Base-by-base conservation (phyloP, 345 rosid genomes). In the Raphanus sativus region DNA sequence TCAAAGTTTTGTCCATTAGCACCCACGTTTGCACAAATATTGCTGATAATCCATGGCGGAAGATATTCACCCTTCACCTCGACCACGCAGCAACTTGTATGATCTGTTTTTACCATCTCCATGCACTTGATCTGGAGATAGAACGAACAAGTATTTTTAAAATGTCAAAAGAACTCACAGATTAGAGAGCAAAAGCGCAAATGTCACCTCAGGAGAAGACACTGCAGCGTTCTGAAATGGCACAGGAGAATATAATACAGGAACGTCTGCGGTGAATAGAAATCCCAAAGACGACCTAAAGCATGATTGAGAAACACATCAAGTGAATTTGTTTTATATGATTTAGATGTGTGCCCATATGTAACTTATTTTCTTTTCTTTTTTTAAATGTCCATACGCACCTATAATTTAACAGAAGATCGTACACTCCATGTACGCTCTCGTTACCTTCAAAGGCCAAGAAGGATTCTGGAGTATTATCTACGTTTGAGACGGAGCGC, bases 321-420 rank as follows among this genome's bases (percentile, higher is more conserved):
- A 21, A 4, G 8, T 3, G 33, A 63, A 54, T 29, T 63, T 1
- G 6, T 68, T 30, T 30, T 5, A n/a, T 1, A 34, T n/a, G 16
- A 56, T n/a, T 33, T 17, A 30, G 4, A 65, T 56, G 52, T 71
- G 71, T 65, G 1, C 21, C 11, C 21, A 56, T 25, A 50, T 73
- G 73, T 26, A 60, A 59, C 16, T 67, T 50, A 2, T 28, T 28
- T 28, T 21, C 21, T 21, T 21, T 28, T 28, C 2, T 21, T 1
- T 21, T 21, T 28, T 4, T 28, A 28, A 28, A 28, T 28, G 30
- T 4, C 59, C 40, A 9, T 26, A 52, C 85, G 36, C 73, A 93
- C 98, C 96, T 87, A 86, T 87, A 90, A 85, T 96, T 96, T 84
- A 96, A 76, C 80, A 96, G 73, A 79, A 96, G 84, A 61, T 93